Base-by-base conservation (phyloP, 2,329 filamentous ascomycete genomes). In the Ramichloridium luteum region DNA sequence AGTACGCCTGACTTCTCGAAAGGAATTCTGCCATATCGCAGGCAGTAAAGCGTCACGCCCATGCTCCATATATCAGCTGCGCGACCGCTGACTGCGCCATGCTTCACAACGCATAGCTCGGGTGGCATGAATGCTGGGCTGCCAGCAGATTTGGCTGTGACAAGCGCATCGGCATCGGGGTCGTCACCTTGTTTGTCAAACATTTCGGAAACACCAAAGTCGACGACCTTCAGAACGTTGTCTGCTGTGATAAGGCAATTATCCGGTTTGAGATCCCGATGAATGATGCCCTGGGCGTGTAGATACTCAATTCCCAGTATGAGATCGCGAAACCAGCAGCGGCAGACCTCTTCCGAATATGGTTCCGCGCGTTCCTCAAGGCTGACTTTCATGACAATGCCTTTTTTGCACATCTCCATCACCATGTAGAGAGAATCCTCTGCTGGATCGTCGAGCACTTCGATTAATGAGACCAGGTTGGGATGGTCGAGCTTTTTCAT, bases 121-220 rank as follows among this genome's bases (percentile, higher is more conserved):
- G 90, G 90, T 0, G 90, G 82, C 36, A 96, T 70, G 49, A 98
- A 98, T 1, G 90, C 90, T 0, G 90, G 90, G 3, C 86, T 94
- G 1, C 90, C 90, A 8, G 86, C 86, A 3, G 85, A 88, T 59
- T 96, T 98, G 36, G 80, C 77, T 0, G 84, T 93, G 54, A 75
- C 77, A 90, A 96, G 96, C 8, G 8, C 20, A 23, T 23, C 20
- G 8, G 20, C 20, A 8, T 23, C 20, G 20, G 8, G 8, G 20
- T n/a, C 20, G 27, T 83, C 71, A 2, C 71, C 74, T 35, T 80
- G 67, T 54, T 92, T 93, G 51, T 88, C 80, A 46, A 98, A 98
- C 77, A 98, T 94, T 53, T 98, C 88, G 1, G 88, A 96, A 5
- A 96, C 90, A n/a, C 90, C 90, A 65, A 98, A 98, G 56, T 96